Evolutionary conservation across 2,329 filamentous ascomycete genomes (phyloP), one percentile per base, ranked within the genome.

Genomic region (Trichoderma afroharzianum): DNA sequence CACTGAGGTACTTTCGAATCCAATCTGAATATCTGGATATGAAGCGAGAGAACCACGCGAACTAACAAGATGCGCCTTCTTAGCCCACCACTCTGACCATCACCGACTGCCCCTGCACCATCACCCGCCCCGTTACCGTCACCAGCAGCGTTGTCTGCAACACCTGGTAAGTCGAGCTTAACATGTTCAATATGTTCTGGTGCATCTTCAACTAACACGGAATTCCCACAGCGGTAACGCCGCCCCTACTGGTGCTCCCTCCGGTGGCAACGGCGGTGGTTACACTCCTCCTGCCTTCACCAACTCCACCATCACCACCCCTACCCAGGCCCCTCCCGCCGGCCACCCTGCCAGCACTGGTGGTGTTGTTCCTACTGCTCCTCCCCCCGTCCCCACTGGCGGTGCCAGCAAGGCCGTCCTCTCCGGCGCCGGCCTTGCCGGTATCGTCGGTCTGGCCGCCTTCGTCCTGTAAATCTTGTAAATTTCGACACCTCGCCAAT

Each of bases 71-170:
- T 14, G 28, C 58, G 24, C 67, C 11, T 21, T 21, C 21, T n/a
- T 28, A 70, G 67, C 82, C 90, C 80, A 91, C 89, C 80, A 91
- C 89, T 80, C 82, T 92, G 81, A 92, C 90, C 84, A 88, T 92
- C 86, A 88, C 88, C 77, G 85, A 91, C 86, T 92, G 91, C 87
- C 88, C 90, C 77, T 92, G 90, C 90, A 93, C 88, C 79, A 79
- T 89, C 82, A 86, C 85, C 83, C 87, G 86, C 84, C 87, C 88
- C 69, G 83, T 90, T 76, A 82, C 82, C 79, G 85, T 83, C 80
- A 83, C 84, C 79, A 83, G 85, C 74, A 80, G 82, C 59, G 86
- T 88, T 59, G 76, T 82, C 80, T 89, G 87, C 87, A 77, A 83
- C 80, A 83, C 82, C 82, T 88, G 86, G 85, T 87, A 83, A 78